Percentiles rank a stretch among this genome's conserved stretches.
Evolutionary conservation across 345 rosid species (phyloP).

Genomic region (Hirschfeldia incana): DNA sequence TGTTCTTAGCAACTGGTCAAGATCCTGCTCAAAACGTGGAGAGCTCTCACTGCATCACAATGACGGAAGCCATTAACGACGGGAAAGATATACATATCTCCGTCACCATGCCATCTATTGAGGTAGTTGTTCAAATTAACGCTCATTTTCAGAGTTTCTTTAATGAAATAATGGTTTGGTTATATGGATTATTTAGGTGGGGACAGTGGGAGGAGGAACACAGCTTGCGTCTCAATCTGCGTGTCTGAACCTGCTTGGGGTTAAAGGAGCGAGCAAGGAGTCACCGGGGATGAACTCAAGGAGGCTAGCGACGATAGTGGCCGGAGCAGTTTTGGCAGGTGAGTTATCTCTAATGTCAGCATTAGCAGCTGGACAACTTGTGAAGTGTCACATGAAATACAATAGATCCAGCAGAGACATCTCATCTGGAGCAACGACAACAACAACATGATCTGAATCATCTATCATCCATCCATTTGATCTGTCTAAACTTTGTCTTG

Average conservation of each 20-base stretch:
- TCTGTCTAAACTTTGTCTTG: constrained; percentile 34
- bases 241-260: constrained; percentile 74
- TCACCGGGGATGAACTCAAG: constrained; percentile 72
- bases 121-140: constrained; percentile 41
- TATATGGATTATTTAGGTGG: constrained; percentile 48
- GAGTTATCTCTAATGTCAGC: constrained; percentile 90
- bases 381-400: constrained; percentile 87
- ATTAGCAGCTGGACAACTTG: constrained; percentile 86
- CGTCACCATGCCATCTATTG: constrained; percentile 87
- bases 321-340: constrained; percentile 82
- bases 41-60: constrained; percentile 87
- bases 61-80: constrained; percentile 84
- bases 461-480: neutral
- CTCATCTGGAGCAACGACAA: constrained; percentile 34
- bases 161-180: neutral
- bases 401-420: constrained; percentile 81
- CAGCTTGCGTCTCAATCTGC: constrained; percentile 90
- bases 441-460: constrained; percentile 14
- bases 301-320: constrained; percentile 69
- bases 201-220: constrained; percentile 91
- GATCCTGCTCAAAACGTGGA: constrained; percentile 92
- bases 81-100: constrained; percentile 83
- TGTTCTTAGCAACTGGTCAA: constrained; percentile 84
- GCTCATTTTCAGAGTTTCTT: neutral
- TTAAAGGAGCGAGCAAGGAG: constrained; percentile 71